Evolutionary conservation across 345 rosid genomes (phyloP).

Genomic region (Barbarea vulgaris): DNA sequence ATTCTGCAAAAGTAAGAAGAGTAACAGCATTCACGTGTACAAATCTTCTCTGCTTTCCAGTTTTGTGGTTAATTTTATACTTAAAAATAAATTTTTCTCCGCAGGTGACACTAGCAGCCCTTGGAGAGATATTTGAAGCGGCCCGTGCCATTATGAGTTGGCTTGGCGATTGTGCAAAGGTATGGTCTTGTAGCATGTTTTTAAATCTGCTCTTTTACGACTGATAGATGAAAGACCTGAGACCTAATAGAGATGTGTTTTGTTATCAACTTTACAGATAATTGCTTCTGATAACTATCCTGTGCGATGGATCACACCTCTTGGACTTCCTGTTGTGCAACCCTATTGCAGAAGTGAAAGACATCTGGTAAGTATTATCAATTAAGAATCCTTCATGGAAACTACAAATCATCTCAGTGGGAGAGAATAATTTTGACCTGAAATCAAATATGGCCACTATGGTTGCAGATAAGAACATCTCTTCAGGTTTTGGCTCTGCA

Average conservation of each 20-base stretch:
- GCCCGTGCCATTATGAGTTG: conserved; percentile 94
- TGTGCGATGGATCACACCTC: conserved; percentile 91
- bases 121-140: conserved; percentile 92
- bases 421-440: conserved; percentile 2
- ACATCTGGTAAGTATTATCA: conserved; percentile 65
- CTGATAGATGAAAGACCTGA: neutral
- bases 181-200: conserved; percentile 16
- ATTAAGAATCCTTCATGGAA: conserved; percentile 3
- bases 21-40: neutral
- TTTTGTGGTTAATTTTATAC: neutral
- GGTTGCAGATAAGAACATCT: conserved; percentile 83
- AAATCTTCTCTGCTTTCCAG: neutral
- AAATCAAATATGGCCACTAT: conserved; percentile 7
- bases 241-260: neutral
- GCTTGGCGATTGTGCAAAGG: conserved; percentile 99
- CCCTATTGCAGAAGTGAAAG: conserved; percentile 82
- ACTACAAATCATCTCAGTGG: neutral
- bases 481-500: conserved; percentile 93
- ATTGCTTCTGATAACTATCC: conserved; percentile 84
- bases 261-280: conserved; percentile 49
- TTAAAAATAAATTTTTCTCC: neutral
- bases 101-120: conserved; percentile 90
- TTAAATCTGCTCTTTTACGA: neutral
- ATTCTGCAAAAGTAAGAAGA: conserved; percentile 85
- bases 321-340: conserved; percentile 97